These are phyloP conservation scores for Capsicum rhomboideum DNA, from an alignment of 257 asterid species.

Conservation along the genomic window DNA sequence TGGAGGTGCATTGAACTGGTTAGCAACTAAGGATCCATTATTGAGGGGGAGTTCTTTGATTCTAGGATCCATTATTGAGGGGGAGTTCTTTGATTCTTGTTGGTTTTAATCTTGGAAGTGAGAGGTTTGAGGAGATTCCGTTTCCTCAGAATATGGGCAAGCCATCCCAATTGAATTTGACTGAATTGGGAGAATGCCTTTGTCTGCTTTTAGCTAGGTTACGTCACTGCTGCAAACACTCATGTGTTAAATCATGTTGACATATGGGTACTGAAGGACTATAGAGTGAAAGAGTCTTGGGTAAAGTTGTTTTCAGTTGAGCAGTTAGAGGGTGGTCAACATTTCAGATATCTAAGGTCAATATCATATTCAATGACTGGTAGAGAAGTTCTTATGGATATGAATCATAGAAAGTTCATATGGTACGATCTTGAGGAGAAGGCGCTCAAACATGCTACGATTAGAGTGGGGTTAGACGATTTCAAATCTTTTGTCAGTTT, in stretches of 20 bases:
- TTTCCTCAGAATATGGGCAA: slow-evolving; percentile 9
- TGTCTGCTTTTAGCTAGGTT: slow-evolving; percentile 21
- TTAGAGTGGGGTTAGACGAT: slow-evolving; percentile 6
- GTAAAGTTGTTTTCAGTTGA: slow-evolving; percentile 25
- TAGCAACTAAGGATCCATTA: slow-evolving; percentile 4
- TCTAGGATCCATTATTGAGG: no score
- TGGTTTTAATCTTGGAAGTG: slow-evolving; percentile 46
- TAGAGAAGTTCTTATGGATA: slow-evolving; percentile 28
- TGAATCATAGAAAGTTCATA: slow-evolving; percentile 15
- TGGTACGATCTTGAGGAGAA: slow-evolving; percentile 26
- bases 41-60: background rate
- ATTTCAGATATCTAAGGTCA: slow-evolving; percentile 9
- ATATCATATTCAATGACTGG: slow-evolving; percentile 23
- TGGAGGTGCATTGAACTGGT: slow-evolving; percentile 39
- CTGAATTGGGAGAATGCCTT: slow-evolving; percentile 34
- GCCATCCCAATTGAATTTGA: slow-evolving; percentile 21
- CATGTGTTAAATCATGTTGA: background rate
- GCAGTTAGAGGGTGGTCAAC: slow-evolving; percentile 16
- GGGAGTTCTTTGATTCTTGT: slow-evolving; percentile 9
- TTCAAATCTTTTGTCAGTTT: slow-evolving; percentile 27
- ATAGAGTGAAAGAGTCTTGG: slow-evolving; percentile 55
- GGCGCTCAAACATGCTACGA: slow-evolving; percentile 1
- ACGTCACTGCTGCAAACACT: background rate
- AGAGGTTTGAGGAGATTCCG: slow-evolving; percentile 18
- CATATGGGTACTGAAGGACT: slow-evolving; percentile 55